phyloP scores from a whole-genome alignment of 2,329 filamentous ascomycete species.

The Cladosporium velox region DNA sequence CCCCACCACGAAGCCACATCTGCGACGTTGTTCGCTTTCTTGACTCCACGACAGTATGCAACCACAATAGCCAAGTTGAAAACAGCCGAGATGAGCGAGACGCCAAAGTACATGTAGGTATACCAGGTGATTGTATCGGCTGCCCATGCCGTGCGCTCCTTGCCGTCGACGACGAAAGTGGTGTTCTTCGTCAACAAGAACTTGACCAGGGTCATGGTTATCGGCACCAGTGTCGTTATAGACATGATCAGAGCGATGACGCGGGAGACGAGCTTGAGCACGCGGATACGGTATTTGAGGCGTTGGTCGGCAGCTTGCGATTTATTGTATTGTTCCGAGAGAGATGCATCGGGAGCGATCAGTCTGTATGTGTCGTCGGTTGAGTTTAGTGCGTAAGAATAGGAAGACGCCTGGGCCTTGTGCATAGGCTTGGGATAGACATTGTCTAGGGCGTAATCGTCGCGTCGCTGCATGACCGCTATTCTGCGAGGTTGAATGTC shows the following conservation, averaged over 20 bases:
- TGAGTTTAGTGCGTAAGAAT: neutral
- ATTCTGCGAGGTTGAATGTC: neutral
- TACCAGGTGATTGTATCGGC: constrained; percentile 42
- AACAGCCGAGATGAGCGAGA: constrained; percentile 36
- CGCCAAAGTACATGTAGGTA: constrained; percentile 43
- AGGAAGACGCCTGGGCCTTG: neutral
- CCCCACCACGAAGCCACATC: constrained; percentile 35
- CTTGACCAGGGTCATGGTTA: constrained; percentile 42
- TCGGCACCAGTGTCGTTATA: constrained; percentile 39
- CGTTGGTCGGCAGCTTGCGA: constrained; percentile 19
- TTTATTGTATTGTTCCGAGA: neutral
- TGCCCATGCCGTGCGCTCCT: constrained; percentile 43
- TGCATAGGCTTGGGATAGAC: constrained; percentile 16
- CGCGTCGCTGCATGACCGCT: neutral
- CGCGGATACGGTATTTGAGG: constrained; percentile 43
- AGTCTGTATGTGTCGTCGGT: constrained; percentile 13
- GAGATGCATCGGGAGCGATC: constrained; percentile 1
- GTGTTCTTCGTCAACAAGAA: constrained; percentile 40
- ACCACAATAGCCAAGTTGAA: constrained; percentile 41
- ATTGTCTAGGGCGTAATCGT: neutral
- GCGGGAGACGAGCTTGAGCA: constrained; percentile 41
- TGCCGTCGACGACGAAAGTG: constrained; percentile 29
- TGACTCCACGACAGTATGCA: constrained; percentile 36
- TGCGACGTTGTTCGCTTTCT: constrained; percentile 39
- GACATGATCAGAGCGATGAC: constrained; percentile 39